A percentile compares a stretch with the other conserved stretches of the same genome.
Conservation (phyloP, 768 basidiomycete genomes). For the Lactifluus pinguis region DNA sequence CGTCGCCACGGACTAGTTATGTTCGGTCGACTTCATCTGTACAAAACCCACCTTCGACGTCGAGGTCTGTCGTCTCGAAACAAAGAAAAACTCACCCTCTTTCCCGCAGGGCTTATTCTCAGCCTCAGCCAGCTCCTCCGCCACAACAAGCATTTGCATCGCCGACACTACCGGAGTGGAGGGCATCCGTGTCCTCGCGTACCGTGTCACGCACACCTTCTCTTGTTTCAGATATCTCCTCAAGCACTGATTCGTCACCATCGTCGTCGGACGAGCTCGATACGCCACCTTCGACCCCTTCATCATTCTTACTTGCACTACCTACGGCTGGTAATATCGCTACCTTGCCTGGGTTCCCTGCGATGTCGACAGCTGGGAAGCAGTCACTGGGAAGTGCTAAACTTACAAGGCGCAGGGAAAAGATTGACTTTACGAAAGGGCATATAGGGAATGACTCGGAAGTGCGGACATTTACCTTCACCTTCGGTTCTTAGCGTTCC, state of each 20-base stretch:
- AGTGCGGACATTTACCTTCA: neutral
- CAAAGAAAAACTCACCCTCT: neutral
- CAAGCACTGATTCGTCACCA: neutral
- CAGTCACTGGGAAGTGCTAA: neutral
- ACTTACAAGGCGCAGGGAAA: neutral
- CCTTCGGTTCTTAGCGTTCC: neutral
- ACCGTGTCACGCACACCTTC: constrained; percentile 3
- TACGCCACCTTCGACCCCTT: constrained; percentile 13
- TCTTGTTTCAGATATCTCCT: constrained; percentile 6
- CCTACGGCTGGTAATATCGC: too few relatives aligned
- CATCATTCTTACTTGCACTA: neutral
- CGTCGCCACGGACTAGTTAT: neutral
- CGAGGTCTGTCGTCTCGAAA: neutral
- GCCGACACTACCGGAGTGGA: neutral
- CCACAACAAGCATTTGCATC: neutral
- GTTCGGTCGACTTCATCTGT: too few relatives aligned
- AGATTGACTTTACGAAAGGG: neutral
- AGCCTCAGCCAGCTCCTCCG: neutral
- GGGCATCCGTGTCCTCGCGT: neutral
- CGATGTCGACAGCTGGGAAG: neutral
- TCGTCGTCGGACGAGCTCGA: constrained; percentile 19
- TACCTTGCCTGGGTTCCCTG: neutral
- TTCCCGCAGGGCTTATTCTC: neutral
- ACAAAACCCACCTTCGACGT: neutral
- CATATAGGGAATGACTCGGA: too few relatives aligned